Base-by-base conservation (phyloP, 192 early-diverging fungal species). In the Phycomyces blakesleeanus region DNA sequence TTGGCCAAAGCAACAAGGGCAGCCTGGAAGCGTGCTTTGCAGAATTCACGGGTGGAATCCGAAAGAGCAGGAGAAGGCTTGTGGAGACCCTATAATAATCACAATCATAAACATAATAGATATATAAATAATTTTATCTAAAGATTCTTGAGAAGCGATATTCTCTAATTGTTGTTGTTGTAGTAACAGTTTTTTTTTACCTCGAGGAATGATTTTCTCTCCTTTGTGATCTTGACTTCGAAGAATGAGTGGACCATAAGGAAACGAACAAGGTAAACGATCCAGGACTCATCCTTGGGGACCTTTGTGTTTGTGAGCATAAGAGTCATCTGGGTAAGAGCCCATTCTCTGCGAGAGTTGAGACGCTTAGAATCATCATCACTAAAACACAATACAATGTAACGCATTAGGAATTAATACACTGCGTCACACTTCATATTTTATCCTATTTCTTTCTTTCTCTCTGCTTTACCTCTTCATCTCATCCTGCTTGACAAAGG, bases 201-300 rank as follows among this genome's bases (percentile, higher is more conserved):
- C 61, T 80, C 78, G 8, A 63, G 59, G 53, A 78, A 69, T 26
- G 69, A 74, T 59, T 67, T 74, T 24, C 78, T 79, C 42, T 66
- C 52, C 34, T 81, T 73, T 0, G 56, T 63, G 21, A 76, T 78
- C 63, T 80, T 77, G 27, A 85, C 77, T 53, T 78, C 64, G 69
- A 92, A 91, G 60, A 94, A 87, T 29, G 86, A 87, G 58, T 93
- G 83, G 22, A 87, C 77, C 10, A 87, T 71, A 16, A 90, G 63
- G 68, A 94, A 91, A 24, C 82, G 76, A 38, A 91, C 74, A 25
- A 93, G 81, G 1, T 61, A 72, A 41, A 72, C 59, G 40, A 91
- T 77, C 86, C 91, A 89, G n/a, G 76, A 77, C 64, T 92, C 89
- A 37, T 86, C 78, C 20, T 87, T 89, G n/a, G 89, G 83, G 37